These are phyloP conservation scores for Penicillium sp. DNA, from an alignment of 2,329 filamentous ascomycete species.

Conservation along the genomic window DNA sequence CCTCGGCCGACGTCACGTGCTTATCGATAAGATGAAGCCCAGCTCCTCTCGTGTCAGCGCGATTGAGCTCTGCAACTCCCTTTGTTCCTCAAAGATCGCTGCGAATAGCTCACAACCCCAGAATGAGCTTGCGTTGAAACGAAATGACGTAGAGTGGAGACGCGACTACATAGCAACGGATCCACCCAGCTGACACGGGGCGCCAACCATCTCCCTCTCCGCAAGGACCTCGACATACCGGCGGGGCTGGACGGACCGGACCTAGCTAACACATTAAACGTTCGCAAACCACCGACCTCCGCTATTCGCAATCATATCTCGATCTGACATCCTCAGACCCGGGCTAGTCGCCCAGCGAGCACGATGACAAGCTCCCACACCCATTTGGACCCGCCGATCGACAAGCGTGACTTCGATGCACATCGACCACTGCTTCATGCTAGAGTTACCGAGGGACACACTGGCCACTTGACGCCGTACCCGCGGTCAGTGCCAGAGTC, in stretches of 20 bases:
- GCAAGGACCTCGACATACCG: constrained; percentile 1
- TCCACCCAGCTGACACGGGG: constrained; percentile 22
- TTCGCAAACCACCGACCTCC: background rate
- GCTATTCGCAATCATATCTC: background rate
- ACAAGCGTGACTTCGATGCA: constrained; percentile 49
- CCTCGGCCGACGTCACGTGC: constrained; percentile 10
- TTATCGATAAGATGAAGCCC: constrained; percentile 3
- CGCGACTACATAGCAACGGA: constrained; percentile 19
- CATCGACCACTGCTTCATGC: constrained; percentile 37
- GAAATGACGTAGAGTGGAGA: constrained; percentile 23
- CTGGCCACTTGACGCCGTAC: constrained; percentile 15
- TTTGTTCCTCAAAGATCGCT: background rate
- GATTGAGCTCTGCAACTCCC: constrained; percentile 1
- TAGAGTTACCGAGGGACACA: constrained; percentile 9
- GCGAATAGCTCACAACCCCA: background rate
- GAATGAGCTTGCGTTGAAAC: constrained; percentile 4
- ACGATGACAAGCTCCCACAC: constrained; percentile 27
- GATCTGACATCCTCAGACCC: background rate
- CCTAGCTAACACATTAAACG: background rate
- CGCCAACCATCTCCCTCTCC: constrained; percentile 14
- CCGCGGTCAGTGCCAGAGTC: background rate
- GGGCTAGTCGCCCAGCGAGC: background rate
- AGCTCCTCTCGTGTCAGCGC: constrained; percentile 2
- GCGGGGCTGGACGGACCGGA: background rate
- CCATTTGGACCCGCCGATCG: constrained; percentile 30